A percentile compares a stretch with the other conserved stretches of the same genome.
Conservation (phyloP, 495 filamentous ascomycete species). For the Daldinia vernicosa region DNA sequence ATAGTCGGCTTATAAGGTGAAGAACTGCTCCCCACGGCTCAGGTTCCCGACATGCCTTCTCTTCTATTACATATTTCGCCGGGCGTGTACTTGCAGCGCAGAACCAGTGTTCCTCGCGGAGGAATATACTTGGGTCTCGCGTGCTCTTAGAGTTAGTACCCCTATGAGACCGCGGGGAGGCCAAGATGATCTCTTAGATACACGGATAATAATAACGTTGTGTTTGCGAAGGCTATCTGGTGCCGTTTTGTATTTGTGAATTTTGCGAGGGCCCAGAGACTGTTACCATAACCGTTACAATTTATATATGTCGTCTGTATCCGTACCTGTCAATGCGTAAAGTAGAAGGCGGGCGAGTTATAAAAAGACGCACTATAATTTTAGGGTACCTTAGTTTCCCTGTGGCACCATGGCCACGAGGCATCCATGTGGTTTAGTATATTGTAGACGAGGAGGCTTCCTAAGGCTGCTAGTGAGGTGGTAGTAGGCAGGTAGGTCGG, state of each 20-base stretch:
- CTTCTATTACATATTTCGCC: constrained; percentile 39
- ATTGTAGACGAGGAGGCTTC: constrained; percentile 25
- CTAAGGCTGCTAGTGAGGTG: constrained; percentile 21
- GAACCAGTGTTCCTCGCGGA: background rate
- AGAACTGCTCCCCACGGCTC: constrained; percentile 6
- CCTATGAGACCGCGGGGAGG: constrained; percentile 10
- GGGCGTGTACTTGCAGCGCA: constrained; percentile 16
- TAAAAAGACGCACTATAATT: constrained; percentile 36
- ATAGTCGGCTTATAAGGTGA: constrained; percentile 26
- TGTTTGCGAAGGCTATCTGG: constrained; percentile 4
- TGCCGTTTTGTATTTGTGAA: background rate
- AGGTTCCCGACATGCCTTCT: constrained; percentile 24
- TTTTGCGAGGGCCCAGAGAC: background rate
- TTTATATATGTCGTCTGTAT: background rate
- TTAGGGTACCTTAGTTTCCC: constrained; percentile 37
- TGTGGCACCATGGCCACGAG: constrained; percentile 39
- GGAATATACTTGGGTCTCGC: background rate
- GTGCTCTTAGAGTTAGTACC: background rate
- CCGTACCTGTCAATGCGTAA: constrained; percentile 6
- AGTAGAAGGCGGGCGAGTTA: background rate
- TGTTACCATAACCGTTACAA: background rate
- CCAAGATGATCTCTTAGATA: constrained; percentile 30
- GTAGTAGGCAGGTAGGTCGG: constrained; percentile 22
- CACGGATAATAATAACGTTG: constrained; percentile 38
- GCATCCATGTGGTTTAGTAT: constrained; percentile 37